phyloP scores from a whole-genome alignment of 768 basidiomycete genomes.

The Vararia minispora region DNA sequence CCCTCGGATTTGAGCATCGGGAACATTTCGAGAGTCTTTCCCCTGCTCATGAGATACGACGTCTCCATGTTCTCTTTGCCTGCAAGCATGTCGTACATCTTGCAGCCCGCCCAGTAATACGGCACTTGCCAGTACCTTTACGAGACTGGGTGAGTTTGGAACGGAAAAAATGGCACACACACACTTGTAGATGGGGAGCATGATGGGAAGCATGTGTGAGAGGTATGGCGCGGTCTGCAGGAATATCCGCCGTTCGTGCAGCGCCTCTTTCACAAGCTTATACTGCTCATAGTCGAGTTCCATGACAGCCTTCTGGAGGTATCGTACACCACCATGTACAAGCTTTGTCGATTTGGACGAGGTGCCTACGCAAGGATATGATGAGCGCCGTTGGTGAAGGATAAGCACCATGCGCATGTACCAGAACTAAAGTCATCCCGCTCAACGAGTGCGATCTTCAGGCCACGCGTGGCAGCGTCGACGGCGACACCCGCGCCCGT shows the following conservation, averaged over 20 bases:
- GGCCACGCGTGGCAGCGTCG: constrained; percentile 84
- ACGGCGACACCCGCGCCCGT: constrained; percentile 96
- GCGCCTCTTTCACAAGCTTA: constrained; percentile 91
- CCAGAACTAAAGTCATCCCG: constrained; percentile 87
- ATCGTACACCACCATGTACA: constrained; percentile 95
- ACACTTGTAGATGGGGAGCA: constrained; percentile 92
- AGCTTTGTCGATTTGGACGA: constrained; percentile 97
- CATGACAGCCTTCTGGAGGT: constrained; percentile 92
- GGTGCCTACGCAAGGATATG: constrained; percentile 45
- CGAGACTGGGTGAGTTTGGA: constrained; percentile 5
- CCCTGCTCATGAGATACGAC: constrained; percentile 91
- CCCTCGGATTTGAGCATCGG: constrained; percentile 93
- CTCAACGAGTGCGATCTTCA: constrained; percentile 90
- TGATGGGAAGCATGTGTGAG: constrained; percentile 87
- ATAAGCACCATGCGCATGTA: constrained; percentile 22
- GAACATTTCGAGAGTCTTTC: constrained; percentile 88
- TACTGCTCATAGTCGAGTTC: constrained; percentile 95
- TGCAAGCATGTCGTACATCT: constrained; percentile 91
- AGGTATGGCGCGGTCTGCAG: constrained; percentile 94
- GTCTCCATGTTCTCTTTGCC: constrained; percentile 96
- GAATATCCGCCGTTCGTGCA: constrained; percentile 89
- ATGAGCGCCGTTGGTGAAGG: neutral
- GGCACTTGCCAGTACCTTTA: constrained; percentile 90
- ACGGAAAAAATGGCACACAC: constrained; percentile 13
- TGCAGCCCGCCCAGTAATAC: constrained; percentile 92